Evolutionary conservation across 225 moss, liverwort and hornwort species (phyloP), one percentile per base, ranked within the genome.

Genomic region (Lunularia cruciata): DNA sequence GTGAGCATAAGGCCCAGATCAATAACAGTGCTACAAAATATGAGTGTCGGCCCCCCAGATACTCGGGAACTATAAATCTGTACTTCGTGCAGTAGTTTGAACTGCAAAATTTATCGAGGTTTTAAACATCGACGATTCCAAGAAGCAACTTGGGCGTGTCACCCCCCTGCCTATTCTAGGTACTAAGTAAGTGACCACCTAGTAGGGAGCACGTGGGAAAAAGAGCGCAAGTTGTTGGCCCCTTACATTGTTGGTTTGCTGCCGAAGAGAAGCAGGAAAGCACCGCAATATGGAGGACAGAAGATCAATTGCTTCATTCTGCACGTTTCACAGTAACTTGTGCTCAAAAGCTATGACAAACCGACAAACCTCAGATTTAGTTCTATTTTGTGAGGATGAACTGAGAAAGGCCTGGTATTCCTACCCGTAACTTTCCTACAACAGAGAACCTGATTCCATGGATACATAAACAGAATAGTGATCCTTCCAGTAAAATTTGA

Each of bases 231-330:
- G 63, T 43, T 42, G 22, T 18, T 20, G 23, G 35, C 5, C 13
- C 52, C 74, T 57, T 85, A 98, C 98, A 80, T 89, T 93, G 76
- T 80, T 93, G 32, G 88, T 93, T 62, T 90, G 98, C 70, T 91
- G 93, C 47, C 98, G 98, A 63, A 98, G 84, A 76, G 93, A 98
- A 43, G 91, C 87, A 60, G 98, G 98, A 71, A 93, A 98, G 61
- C 86, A 93, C 74, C 90, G 86, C 68, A 98, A 69, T 73, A 91
- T 66, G 52, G 88, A 79, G 54, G 86, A 89, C 20, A 98, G 85
- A 48, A 98, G 85, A 65, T 98, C 93, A 78, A 93, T 86, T 31
- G 88, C 88, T 57, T 98, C 98, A 69, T 88, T 93, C 98, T 98
- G 88, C 69, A 42, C 73, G 71, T 48, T 77, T 47, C 68, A 47